Conservation (phyloP, 441 rosid species). For the Mallotus repandus region DNA sequence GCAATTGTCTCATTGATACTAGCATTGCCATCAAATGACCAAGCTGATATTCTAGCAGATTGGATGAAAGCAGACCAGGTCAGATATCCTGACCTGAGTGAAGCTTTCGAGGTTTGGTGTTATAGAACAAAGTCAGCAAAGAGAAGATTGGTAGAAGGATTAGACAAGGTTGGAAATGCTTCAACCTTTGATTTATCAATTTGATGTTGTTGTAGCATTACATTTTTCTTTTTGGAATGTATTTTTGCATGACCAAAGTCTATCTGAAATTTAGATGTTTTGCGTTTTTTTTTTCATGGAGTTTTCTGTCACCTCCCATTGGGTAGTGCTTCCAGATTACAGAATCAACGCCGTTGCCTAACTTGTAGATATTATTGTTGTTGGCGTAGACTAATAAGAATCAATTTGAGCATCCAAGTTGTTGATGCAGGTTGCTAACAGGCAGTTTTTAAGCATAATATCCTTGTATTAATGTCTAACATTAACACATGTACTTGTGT, state of each 20-base stretch:
- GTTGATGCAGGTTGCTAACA: conserved; percentile 1
- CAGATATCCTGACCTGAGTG: conserved; percentile 79
- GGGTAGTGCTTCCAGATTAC: not conserved
- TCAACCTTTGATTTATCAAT: conserved; percentile 36
- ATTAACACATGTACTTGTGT: too few species aligned
- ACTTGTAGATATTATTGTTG: not conserved
- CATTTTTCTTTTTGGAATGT: too few species aligned
- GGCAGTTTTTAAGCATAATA: not conserved
- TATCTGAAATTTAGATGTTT: conserved; percentile 5
- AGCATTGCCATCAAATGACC: conserved; percentile 80
- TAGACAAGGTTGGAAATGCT: conserved; percentile 34
- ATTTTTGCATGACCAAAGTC: conserved; percentile 3
- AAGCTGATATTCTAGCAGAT: conserved; percentile 76
- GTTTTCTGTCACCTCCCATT: not conserved
- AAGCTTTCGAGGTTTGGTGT: conserved; percentile 94
- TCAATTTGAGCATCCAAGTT: not conserved
- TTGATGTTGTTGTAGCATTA: conserved; percentile 21
- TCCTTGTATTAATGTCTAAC: not conserved
- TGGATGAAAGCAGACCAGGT: conserved; percentile 66
- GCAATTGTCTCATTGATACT: conserved; percentile 68
- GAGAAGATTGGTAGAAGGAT: conserved; percentile 69
- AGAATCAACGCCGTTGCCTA: not conserved
- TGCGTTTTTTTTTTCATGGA: not conserved
- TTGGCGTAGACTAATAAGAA: not conserved
- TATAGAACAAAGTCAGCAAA: conserved; percentile 89